Evolutionary conservation across 2,329 filamentous ascomycete species (phyloP), one percentile per base, ranked within the genome.

Genomic region (Arthrinium phaeospermum): DNA sequence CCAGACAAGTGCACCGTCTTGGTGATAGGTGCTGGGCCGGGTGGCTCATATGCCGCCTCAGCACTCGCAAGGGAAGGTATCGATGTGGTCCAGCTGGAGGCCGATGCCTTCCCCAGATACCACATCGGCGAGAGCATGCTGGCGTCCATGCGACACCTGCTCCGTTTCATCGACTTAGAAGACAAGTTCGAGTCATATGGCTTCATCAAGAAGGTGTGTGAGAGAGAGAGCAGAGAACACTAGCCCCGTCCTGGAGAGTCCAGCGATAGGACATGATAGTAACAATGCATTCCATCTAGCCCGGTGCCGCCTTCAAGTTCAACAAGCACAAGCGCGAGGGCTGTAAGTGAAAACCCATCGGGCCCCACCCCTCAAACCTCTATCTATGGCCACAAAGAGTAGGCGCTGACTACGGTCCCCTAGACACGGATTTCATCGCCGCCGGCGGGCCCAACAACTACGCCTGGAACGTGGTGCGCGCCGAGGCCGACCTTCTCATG

Each of bases 401-500:
- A 5, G 5, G 81, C 80, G 12, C 77, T 78, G n/a, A 84, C 83
- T 2, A 80, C 81, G 0, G 47, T 16, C n/a, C 4, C 8, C 16
- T n/a, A 84, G 83, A 81, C 72, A 86, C 84, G 51, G 82, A 87
- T 73, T 86, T 87, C 74, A 37, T 84, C 13, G 81, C 77, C 3
- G 81, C 80, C 10, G 77, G 78, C 24, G 85, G 84, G 1, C 81
- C 82, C n/a, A 73, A 81, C 14, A 79, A 75, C 13, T 82, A 84
- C 69, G 77, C 84, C 4, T 87, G 84, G 85, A 87, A 87, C 71
- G 80, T 87, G 1, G 74, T 86, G 10, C 84, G 85, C 8, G 85
- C 85, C 30, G 85, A 87, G 73, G 76, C 81, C 0, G 85, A 87
- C 73, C 74, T 86, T 4, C 67, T 87, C 6, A 77, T 87, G 12